Base-by-base conservation (phyloP, 768 basidiomycete species). In the Tricholoma sp. region DNA sequence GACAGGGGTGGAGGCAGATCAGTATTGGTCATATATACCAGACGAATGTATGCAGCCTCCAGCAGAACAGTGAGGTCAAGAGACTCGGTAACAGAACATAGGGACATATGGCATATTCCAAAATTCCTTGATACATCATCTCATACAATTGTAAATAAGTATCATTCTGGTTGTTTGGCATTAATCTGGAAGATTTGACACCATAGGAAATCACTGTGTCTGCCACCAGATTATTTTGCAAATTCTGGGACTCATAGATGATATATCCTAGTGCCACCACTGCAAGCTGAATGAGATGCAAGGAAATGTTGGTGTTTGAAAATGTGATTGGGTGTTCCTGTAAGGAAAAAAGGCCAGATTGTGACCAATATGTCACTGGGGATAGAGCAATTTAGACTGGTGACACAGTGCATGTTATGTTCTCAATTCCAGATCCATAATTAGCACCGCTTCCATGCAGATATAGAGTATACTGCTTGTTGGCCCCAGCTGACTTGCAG, bases 111-210 rank as follows among this genome's bases (percentile, higher is more conserved):
- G 61, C 36, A 32, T 66, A 66, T 17, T 67, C 63, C 9, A 67
- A 37, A 24, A 67, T 61, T n/a, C 66, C 66, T 60, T 66, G 57
- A n/a, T 65, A 54, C 64, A 67, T 63, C 17, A 54, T 53, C 48
- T 58, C 63, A 18, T 50, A 64, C 29, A 67, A 53, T 32, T 17
- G 55, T 45, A 66, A 56, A 53, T 63, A 64, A 36, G 7, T 32
- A 7, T 47, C 12, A 11, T 39, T 31, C 29, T n/a, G 31, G 4
- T n/a, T 28, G 49, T 57, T 53, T 13, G 59, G 55, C 18, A 34
- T 24, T 32, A 63, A 34, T 6, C 28, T 34, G 48, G 60, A 63
- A 24, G 55, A 52, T 33, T 63, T 65, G 32, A 61, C 55, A 13
- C 65, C 66, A 28, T 53, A 57, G 36, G 63, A 63, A 32, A 67